phyloP scores from a whole-genome alignment of 2,329 filamentous ascomycete genomes.

The Beauveria australis region DNA sequence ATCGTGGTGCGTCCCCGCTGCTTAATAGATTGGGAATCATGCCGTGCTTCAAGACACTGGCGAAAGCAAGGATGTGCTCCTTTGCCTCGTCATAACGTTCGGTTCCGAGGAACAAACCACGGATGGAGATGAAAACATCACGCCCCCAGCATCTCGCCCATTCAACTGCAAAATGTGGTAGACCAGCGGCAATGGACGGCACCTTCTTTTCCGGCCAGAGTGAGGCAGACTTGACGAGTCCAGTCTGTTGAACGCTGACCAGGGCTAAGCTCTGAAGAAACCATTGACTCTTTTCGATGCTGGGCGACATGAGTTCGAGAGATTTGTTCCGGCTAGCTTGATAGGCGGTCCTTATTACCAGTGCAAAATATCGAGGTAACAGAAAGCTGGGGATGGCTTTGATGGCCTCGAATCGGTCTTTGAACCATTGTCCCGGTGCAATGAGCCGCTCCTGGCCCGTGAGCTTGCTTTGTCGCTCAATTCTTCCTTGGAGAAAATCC shows the following conservation, averaged over 20 bases:
- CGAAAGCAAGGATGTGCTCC: conserved; percentile 91
- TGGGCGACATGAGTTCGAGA: conserved; percentile 69
- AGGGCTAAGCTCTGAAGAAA: conserved; percentile 85
- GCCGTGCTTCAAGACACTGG: conserved; percentile 92
- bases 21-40: conserved; percentile 95
- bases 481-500: conserved; percentile 73
- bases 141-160: conserved; percentile 98
- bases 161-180: conserved; percentile 87
- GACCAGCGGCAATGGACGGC: conserved; percentile 79
- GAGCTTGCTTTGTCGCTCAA: conserved; percentile 63
- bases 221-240: conserved; percentile 81
- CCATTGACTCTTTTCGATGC: conserved; percentile 72
- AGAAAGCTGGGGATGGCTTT: conserved; percentile 80
- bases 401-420: conserved; percentile 77
- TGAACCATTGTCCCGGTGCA: conserved; percentile 68
- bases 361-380: conserved; percentile 84
- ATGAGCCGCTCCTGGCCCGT: conserved; percentile 54
- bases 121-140: conserved; percentile 92
- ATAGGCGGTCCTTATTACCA: conserved; percentile 83
- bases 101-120: conserved; percentile 85
- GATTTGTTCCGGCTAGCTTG: conserved; percentile 71
- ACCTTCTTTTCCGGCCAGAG: conserved; percentile 80
- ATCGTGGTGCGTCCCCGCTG: conserved; percentile 76
- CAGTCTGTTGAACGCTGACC: conserved; percentile 86
- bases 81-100: conserved; percentile 81